These are phyloP conservation scores for Omphalotus guepiniiformis DNA, from an alignment of 768 basidiomycete genomes.

Conservation along the genomic window DNA sequence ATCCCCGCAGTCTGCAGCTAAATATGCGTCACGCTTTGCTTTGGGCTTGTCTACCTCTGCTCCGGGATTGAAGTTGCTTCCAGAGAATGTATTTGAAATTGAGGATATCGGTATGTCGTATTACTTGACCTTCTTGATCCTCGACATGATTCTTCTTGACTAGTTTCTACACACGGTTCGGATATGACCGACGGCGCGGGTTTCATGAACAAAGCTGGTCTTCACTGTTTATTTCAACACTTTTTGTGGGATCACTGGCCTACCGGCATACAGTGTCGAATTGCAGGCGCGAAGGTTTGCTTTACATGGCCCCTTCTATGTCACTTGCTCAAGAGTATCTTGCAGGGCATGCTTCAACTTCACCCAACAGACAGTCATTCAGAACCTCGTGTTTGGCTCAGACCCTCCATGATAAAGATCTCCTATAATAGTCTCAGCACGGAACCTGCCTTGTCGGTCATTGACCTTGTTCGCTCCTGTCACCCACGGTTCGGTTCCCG, in stretches of 20 bases:
- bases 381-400: slow-evolving; percentile 25
- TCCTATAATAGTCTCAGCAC: slow-evolving; percentile 20
- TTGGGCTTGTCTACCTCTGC: slow-evolving; percentile 49
- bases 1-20: slow-evolving; percentile 38
- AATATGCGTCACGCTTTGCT: slow-evolving; percentile 46
- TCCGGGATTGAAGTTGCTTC: slow-evolving; percentile 33
- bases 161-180: slow-evolving; percentile 23
- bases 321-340: background rate
- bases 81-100: slow-evolving; percentile 24
- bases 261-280: slow-evolving; percentile 36
- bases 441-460: slow-evolving; percentile 40
- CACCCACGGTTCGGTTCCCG: slow-evolving; percentile 41
- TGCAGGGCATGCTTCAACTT: slow-evolving; percentile 24
- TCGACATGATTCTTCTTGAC: background rate
- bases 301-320: slow-evolving; percentile 6
- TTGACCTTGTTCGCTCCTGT: slow-evolving; percentile 51
- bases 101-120: slow-evolving; percentile 34
- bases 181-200: slow-evolving; percentile 42
- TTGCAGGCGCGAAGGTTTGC: slow-evolving; percentile 31
- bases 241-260: slow-evolving; percentile 29
- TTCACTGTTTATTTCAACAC: slow-evolving; percentile 22
- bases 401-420: slow-evolving; percentile 34
- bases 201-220: slow-evolving; percentile 26
- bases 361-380: slow-evolving; percentile 21
- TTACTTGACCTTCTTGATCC: background rate